Conservation (phyloP, 2,329 filamentous ascomycete species). For the Pseudogymnoascus sp. region DNA sequence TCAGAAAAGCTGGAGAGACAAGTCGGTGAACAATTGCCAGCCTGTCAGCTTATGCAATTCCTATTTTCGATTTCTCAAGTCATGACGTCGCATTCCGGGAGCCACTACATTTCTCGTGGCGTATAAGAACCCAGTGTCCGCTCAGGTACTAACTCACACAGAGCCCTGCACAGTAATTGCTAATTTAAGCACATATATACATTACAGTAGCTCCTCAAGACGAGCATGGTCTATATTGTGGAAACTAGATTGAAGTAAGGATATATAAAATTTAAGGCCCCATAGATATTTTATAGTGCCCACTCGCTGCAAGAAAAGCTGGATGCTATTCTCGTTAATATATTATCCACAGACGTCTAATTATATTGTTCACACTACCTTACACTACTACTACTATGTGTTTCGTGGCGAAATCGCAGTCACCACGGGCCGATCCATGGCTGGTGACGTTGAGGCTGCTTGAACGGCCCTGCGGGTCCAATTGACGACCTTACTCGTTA, state of each 20-base stretch:
- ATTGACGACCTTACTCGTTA: too few species aligned
- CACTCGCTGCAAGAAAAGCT: background rate
- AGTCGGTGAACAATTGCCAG: background rate
- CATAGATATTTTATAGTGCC: background rate
- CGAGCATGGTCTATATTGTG: background rate
- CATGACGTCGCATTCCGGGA: background rate
- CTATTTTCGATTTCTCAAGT: background rate
- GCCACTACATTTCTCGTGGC: background rate
- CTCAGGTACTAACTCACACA: background rate
- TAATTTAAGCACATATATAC: background rate
- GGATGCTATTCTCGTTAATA: background rate
- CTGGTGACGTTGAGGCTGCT: background rate
- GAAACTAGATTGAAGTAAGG: background rate
- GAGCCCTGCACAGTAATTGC: background rate
- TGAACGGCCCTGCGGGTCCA: background rate
- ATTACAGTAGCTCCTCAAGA: background rate
- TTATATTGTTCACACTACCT: background rate
- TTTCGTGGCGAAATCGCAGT: background rate
- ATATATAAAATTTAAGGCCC: background rate
- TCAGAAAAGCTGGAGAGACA: background rate
- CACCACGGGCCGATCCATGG: slow-evolving; percentile 8
- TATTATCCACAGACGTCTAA: too few species aligned
- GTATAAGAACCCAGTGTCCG: background rate
- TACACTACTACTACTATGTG: background rate
- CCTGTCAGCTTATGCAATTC: background rate